Evolutionary conservation across 225 moss, liverwort and hornwort genomes (phyloP), one percentile per base, ranked within the genome.

Genomic region (Neckera pumila): DNA sequence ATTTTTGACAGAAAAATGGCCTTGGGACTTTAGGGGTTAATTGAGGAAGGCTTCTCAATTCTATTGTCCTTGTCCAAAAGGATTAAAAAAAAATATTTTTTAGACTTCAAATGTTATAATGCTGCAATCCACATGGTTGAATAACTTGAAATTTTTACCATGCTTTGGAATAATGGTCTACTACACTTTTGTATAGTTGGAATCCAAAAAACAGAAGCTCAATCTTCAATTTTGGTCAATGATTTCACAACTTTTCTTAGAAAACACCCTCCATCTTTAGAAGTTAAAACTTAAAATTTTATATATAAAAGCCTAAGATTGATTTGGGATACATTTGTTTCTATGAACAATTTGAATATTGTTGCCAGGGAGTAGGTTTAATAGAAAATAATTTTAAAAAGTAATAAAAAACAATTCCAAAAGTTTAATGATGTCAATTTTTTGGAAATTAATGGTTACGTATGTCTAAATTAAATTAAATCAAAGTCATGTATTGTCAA

Each of bases 351-450:
- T 36, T 66, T 36, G 6, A 36, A 36, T 19, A 66, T 0, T 36
- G 0, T 66, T 36, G 20, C 1, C 1, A 66, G 0, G 1, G 33
- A 64, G 33, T 64, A 66, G 36, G 10, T 34, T 36, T 11, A 6
- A 65, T 19, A 65, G 19, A 65, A 65, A 65, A 26, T 26, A 26
- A 60, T 27, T 60, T 10, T 12, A 6, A 60, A 60, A 65, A 36
- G 9, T 23, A 3, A 38, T 38, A 65, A 6, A 65, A 65, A 36
- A 59, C 12, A 59, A 60, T 60, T 27, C 22, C 27, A 12, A 60
- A 59, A 65, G 19, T 9, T 49, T 14, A 49, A 49, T 13, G 13
- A 38, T 69, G 13, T 23, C 22, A 38, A 22, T 12, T 7, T 23
- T 23, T 38, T 22, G 7, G 4, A 38, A 69, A 38, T 22, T 38